Base-by-base conservation (phyloP, 1,284 basidiomycete genomes). In the Ustilago trichophora region DNA sequence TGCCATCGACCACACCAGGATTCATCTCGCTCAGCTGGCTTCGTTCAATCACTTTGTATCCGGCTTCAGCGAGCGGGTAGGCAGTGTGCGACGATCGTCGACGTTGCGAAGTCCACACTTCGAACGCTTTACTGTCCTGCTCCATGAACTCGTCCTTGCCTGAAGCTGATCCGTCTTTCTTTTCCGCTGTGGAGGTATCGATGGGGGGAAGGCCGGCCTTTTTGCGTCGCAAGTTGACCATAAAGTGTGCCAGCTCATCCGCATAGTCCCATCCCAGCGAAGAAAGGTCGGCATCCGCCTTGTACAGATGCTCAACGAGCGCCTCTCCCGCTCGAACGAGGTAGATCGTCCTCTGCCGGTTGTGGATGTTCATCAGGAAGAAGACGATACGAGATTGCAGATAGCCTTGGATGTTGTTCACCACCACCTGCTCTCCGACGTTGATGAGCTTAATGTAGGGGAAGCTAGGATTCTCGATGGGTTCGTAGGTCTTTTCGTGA, bases 331-430 rank as follows among this genome's bases (percentile, higher is more conserved):
- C 75, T 6, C 80, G 66, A 9, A 77, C 81, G 45, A 82, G 65
- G 44, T 82, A 82, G 91, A 96, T 72, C 15, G 90, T 93, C 18
- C 94, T 87, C 73, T 89, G 90, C 43, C 87, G 86, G 77, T 95
- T 95, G 84, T 98, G 94, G 50, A 95, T 97, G 81, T 96, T 98
- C 95, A 96, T 97, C 57, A 96, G 86, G 86, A 94, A 96, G 84
- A 95, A 96, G 4, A 95, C 90, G 55, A 95, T 91, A 63, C 94
- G 86, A 3, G 92, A 93, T 88, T 98, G 84, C 15, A 87, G 82
- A 71, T 87, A 95, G 46, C 92, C 92, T 79, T 89, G 88, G 70
- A 95, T 90, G 63, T 92, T 88, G 90, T 94, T 82, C 29, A 76
- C 71, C 38, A 74, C 73, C 55, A 81, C 75, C 45, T 76, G 75